Evolutionary conservation across 768 basidiomycete genomes (phyloP), one percentile per base, ranked within the genome.

Genomic region (Tubosaeta sp.): DNA sequence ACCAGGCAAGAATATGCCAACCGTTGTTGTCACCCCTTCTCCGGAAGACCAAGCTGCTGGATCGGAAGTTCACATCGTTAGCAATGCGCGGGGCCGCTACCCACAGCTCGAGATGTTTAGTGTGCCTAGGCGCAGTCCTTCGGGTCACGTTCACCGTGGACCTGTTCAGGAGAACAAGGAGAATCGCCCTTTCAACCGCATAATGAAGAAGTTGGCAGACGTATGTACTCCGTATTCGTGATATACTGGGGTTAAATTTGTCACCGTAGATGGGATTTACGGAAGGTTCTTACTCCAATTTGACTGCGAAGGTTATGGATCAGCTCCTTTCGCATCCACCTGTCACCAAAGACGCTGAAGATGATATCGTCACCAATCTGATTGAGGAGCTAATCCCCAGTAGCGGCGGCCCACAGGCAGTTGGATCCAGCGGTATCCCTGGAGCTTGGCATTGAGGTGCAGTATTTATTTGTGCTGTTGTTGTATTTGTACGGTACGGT

Each of bases 261-360:
- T 38, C 21, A 13, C 36, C 41, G 30, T 44, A 88, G 86, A 87
- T 88, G 86, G 86, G 86, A n/a, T 87, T 88, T 57, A 82, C 80
- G 11, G 74, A 81, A 49, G 70, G 69, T 42, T 72, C 75, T 16
- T 75, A 83, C 64, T 81, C 84, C 32, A 72, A 71, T 22, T 66
- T 87, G 53, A 68, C 69, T 5, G 66, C 63, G 1, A 81, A 75
- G 61, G 76, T 87, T 55, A 74, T 71, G 61, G 66, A 72, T 16
- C 75, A 78, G 56, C 56, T 87, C 52, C 76, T 75, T 11, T 50
- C 52, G n/a, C 70, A 69, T 51, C 54, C 68, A 18, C 55, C 61
- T n/a, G 55, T 76, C 10, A 71, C 70, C 22, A 82, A 79, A 57
- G 84, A 84, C 10, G 66, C 65, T 1, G 85, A 87, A 62, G 84